Percentiles rank a stretch among this genome's conserved stretches.
These are phyloP conservation scores for Trichoderma atrobrunneum DNA, from an alignment of 2,329 filamentous ascomycete species.

Conservation along the genomic window DNA sequence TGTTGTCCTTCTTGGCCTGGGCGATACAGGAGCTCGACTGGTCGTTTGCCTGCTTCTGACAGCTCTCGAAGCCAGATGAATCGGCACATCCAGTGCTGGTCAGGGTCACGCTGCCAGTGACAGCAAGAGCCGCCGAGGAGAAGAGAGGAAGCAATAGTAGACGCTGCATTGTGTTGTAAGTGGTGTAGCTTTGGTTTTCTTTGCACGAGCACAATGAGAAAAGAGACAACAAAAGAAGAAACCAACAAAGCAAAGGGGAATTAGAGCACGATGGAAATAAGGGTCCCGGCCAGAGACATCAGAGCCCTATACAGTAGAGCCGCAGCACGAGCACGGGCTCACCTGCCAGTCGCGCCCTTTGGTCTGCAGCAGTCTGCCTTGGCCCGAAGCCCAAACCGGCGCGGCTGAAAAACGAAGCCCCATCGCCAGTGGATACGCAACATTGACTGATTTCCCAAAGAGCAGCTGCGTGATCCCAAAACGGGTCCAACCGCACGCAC, in stretches of 20 bases:
- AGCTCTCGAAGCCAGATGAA: conserved; percentile 24
- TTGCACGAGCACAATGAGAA: not conserved
- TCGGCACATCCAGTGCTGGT: conserved; percentile 24
- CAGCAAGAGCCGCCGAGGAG: not conserved
- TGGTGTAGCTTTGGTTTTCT: not conserved
- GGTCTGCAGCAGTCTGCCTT: not conserved
- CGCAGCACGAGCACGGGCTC: not conserved
- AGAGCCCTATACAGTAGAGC: not conserved
- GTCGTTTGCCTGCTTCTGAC: conserved; percentile 19
- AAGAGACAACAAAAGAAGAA: not conserved
- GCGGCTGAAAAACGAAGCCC: conserved; percentile 2
- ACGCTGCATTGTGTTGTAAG: not conserved
- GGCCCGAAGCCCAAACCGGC: not conserved
- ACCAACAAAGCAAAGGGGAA: not conserved
- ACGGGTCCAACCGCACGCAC: not conserved
- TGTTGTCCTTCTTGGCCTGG: conserved; percentile 21
- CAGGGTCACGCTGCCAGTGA: not conserved
- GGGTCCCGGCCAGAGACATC: not conserved
- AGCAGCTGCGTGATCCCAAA: not conserved
- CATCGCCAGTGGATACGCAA: not conserved
- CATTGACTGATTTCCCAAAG: not conserved
- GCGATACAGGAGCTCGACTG: conserved; percentile 20
- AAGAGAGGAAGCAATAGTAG: not conserved
- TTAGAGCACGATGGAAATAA: not conserved
- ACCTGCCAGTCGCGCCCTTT: not conserved